phyloP scores from a whole-genome alignment of 306 rosid genomes.

The Casuarina equisetifolia region DNA sequence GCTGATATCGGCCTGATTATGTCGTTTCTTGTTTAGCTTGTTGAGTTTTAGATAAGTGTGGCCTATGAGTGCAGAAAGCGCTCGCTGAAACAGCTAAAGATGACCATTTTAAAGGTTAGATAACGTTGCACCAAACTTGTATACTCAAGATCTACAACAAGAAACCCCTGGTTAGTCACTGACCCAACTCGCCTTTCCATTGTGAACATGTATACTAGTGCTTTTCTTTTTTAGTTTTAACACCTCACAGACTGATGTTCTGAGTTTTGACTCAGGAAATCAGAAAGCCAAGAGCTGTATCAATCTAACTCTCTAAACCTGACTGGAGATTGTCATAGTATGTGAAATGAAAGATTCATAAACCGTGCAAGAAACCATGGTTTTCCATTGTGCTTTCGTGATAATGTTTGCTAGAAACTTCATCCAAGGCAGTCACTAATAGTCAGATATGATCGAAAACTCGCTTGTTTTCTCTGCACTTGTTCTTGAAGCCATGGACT shows the following conservation, averaged over 20 bases:
- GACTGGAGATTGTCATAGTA: background rate
- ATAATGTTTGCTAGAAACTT: background rate
- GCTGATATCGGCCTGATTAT: background rate
- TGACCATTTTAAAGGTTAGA: background rate
- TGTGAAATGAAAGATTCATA: background rate
- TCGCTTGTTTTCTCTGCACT: background rate
- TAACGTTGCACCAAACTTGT: background rate
- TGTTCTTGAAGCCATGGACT: background rate
- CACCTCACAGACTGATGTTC: background rate
- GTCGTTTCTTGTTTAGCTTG: background rate
- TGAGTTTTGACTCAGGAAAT: background rate
- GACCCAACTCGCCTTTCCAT: slow-evolving; percentile 1
- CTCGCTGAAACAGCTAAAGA: background rate
- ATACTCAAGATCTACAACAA: slow-evolving; percentile 39
- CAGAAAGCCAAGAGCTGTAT: background rate
- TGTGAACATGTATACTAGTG: background rate
- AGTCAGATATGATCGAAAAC: background rate
- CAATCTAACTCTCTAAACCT: background rate
- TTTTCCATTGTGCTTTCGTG: background rate
- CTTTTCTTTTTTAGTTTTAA: background rate
- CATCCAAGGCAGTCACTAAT: background rate
- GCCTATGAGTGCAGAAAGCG: background rate
- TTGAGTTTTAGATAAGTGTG: background rate
- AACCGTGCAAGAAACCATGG: background rate
- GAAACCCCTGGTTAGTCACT: slow-evolving; percentile 45